Evolutionary conservation across 1,139 yeast species (phyloP).

Genomic region (Lodderomyces oxycetoniae): DNA sequence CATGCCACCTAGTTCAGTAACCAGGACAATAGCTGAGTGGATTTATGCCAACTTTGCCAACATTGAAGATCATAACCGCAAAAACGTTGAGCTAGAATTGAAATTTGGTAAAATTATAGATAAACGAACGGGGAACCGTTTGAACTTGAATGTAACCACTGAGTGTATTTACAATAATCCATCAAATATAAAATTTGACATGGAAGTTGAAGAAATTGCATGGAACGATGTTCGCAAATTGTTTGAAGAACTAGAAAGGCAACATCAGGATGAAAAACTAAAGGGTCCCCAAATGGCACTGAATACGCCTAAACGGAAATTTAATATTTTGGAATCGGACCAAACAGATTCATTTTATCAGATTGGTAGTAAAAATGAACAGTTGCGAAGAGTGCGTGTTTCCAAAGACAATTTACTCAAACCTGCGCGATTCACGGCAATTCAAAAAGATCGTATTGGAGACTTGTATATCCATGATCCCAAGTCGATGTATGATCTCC

Average conservation of each 20-base stretch:
- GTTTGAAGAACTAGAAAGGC: slow-evolving; percentile 50
- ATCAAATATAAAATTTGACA: slow-evolving; percentile 56
- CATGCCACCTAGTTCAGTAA: slow-evolving; percentile 77
- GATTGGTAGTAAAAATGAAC: slow-evolving; percentile 39
- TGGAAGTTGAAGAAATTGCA: slow-evolving; percentile 67
- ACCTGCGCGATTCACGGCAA: slow-evolving; percentile 66
- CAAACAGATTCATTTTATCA: slow-evolving; percentile 40
- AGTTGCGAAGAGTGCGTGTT: slow-evolving; percentile 59
- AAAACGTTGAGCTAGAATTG: slow-evolving; percentile 71
- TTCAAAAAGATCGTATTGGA: slow-evolving; percentile 67
- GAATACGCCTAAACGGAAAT: slow-evolving; percentile 34
- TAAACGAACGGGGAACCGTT: slow-evolving; percentile 57
- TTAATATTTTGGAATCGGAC: slow-evolving; percentile 38
- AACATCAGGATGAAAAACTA: slow-evolving; percentile 36
- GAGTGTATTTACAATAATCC: slow-evolving; percentile 64
- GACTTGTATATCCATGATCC: slow-evolving; percentile 73
- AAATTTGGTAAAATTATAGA: slow-evolving; percentile 77
- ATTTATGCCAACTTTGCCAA: slow-evolving; percentile 73
- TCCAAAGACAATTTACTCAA: slow-evolving; percentile 54
- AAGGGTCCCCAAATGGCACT: slow-evolving; percentile 15
- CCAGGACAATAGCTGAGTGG: slow-evolving; percentile 85
- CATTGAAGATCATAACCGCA: slow-evolving; percentile 54
- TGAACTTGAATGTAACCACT: slow-evolving; percentile 68
- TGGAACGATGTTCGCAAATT: slow-evolving; percentile 56
- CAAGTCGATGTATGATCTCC: slow-evolving; percentile 68